Percentiles rank a stretch among this genome's conserved stretches.
Conservation (phyloP, 768 basidiomycete genomes). For the Lyophyllum atratum region DNA sequence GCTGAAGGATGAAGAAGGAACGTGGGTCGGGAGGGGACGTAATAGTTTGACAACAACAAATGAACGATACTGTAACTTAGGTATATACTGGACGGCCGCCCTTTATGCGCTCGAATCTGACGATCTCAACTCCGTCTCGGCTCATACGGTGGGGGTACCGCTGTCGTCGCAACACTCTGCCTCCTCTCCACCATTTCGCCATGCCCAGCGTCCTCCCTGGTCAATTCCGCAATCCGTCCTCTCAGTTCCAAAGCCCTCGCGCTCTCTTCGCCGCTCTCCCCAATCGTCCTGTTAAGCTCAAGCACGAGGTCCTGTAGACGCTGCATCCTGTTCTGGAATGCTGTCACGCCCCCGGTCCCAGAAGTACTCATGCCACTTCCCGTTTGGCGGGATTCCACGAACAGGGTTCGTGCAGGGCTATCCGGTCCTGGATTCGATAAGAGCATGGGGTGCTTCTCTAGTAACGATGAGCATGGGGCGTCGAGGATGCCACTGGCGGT, state of each 20-base stretch:
- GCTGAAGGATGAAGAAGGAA: too few relatives aligned
- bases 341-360: neutral
- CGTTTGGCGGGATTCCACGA: too few relatives aligned
- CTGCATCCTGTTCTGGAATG: slow-evolving; percentile 1
- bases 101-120: too few relatives aligned
- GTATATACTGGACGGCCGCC: too few relatives aligned
- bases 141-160: slow-evolving; percentile 6
- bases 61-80: too few relatives aligned
- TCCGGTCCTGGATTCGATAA: neutral
- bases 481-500: too few relatives aligned
- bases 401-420: neutral
- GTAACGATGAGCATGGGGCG: too few relatives aligned
- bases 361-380: too few relatives aligned
- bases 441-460: too few relatives aligned
- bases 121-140: slow-evolving; percentile 2
- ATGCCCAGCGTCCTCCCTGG: neutral
- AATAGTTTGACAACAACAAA: too few relatives aligned
- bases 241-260: slow-evolving; percentile 3
- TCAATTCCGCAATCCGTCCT: slow-evolving; percentile 7
- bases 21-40: too few relatives aligned
- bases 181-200: neutral
- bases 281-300: slow-evolving; percentile 3
- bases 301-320: slow-evolving; percentile 7
- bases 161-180: neutral
- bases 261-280: neutral